Conservation (phyloP, 768 basidiomycete species). For the Fistulinella prunicolor region DNA sequence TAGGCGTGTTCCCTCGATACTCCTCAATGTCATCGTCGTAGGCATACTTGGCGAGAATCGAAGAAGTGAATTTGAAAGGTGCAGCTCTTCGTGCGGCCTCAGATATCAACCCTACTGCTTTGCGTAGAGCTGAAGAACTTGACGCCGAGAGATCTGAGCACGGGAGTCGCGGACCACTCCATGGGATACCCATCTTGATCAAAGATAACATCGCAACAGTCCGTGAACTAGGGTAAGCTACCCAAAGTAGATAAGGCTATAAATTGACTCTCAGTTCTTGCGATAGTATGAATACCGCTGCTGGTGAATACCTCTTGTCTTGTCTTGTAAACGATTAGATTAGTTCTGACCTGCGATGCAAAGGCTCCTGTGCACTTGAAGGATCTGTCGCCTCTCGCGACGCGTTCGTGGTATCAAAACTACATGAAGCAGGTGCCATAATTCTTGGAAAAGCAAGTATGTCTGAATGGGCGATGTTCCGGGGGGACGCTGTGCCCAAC, state of each 20-base stretch:
- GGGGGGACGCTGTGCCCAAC: slow-evolving; percentile 33
- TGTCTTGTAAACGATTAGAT: not conserved
- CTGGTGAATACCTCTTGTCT: slow-evolving; percentile 37
- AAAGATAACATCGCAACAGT: slow-evolving; percentile 46
- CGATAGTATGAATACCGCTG: slow-evolving; percentile 47
- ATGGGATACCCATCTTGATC: slow-evolving; percentile 58
- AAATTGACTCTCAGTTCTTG: not conserved
- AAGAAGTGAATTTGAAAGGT: slow-evolving; percentile 64
- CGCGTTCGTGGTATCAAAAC: slow-evolving; percentile 31
- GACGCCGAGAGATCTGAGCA: slow-evolving; percentile 49
- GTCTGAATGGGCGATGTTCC: slow-evolving; percentile 43
- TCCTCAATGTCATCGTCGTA: slow-evolving; percentile 20
- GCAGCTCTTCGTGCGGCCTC: slow-evolving; percentile 56
- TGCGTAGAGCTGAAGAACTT: slow-evolving; percentile 48
- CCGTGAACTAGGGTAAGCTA: slow-evolving; percentile 24
- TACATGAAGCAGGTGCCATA: slow-evolving; percentile 35
- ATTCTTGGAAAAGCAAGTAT: slow-evolving; percentile 42
- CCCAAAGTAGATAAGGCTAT: not conserved
- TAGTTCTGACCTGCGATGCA: slow-evolving; percentile 1
- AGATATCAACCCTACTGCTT: slow-evolving; percentile 53
- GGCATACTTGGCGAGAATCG: slow-evolving; percentile 66
- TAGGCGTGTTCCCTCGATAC: no score
- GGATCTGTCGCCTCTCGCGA: slow-evolving; percentile 38
- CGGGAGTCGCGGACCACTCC: slow-evolving; percentile 46
- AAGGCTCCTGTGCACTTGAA: slow-evolving; percentile 38